These are phyloP conservation scores for Takashimella koratensis DNA, from an alignment of 1,284 basidiomycete species.

Conservation along the genomic window DNA sequence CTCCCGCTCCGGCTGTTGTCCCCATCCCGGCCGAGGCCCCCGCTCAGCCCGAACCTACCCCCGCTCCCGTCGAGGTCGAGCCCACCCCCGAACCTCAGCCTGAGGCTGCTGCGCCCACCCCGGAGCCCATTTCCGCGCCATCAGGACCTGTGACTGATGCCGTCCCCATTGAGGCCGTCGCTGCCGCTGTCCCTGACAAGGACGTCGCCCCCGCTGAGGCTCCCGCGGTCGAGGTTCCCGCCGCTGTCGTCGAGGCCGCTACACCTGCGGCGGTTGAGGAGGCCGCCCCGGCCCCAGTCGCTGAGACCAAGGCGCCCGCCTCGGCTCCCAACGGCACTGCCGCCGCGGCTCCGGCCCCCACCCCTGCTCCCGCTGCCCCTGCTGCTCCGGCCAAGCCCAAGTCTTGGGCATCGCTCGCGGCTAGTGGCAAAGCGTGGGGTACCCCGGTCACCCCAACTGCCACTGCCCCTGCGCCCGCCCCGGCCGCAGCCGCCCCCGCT, in stretches of 20 bases:
- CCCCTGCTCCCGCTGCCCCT: conserved; percentile 46
- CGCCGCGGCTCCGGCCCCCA: conserved; percentile 45
- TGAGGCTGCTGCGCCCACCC: conserved; percentile 34
- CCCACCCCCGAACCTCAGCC: conserved; percentile 24
- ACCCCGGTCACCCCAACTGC: conserved; percentile 48
- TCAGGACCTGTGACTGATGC: conserved; percentile 31
- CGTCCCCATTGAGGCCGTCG: conserved; percentile 37
- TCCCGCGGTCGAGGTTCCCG: conserved; percentile 28
- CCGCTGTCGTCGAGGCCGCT: conserved; percentile 15
- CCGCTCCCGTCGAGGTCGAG: conserved; percentile 25
- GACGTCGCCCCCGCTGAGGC: conserved; percentile 29
- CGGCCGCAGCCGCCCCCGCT: conserved; percentile 44
- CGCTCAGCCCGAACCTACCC: conserved; percentile 15
- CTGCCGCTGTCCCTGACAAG: conserved; percentile 44
- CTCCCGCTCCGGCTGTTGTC: conserved; percentile 21
- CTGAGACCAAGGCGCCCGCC: conserved; percentile 45
- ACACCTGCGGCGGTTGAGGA: conserved; percentile 10
- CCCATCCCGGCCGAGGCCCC: conserved; percentile 18
- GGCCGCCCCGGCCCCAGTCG: conserved; percentile 15
- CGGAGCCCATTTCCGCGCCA: conserved; percentile 39
- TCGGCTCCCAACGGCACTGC: conserved; percentile 24
- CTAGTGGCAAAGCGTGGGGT: conserved; percentile 62
- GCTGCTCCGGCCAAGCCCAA: conserved; percentile 62
- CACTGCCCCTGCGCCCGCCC: conserved; percentile 52
- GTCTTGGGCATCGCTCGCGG: conserved; percentile 88